Base-by-base conservation (phyloP, 208 protist genomes). In the Leishmania major region DNA sequence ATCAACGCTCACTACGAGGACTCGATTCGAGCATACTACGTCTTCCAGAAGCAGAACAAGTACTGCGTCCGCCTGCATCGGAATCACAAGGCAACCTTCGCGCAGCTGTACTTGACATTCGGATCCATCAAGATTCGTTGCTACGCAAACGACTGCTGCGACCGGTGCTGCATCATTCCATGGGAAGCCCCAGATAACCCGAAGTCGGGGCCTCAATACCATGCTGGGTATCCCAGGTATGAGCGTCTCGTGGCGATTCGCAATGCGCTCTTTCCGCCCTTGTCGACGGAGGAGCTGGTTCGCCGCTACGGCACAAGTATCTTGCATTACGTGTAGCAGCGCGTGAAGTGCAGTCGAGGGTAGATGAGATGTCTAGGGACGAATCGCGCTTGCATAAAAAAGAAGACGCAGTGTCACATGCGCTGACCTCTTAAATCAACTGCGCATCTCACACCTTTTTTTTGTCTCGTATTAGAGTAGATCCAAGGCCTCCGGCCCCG, bases 81-180 rank as follows among this genome's bases (percentile, higher is more conserved):
- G 0, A 40, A 74, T 17, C 94, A 97, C 83, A 89, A 89, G 66
- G 45, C 83, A 17, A 97, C 94, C 17, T 97, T 92, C 78, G 87
- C 84, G 1, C 94, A 97, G 87, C 87, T 97, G 45, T 97, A 96
- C 81, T 82, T 97, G 35, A 97, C 94, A 17, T 97, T 95, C 80
- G 92, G 93, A n/a, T 96, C 92, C 25, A 94, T 97, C 78, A 97
- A 97, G 82, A 72, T 97, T 31, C 93, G 94, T 43, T 97, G 94
- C 87, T 97, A 96, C 87, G 82, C 92, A 60, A 97, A 97, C 80
- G 94, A 97, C 87, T 97, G 94, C 85, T 92, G 83, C 75, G 82
- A 90, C 8, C 53, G 87, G 31, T 97, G 94, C 82, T 87, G 93
- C n/a, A 71, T 89, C 22, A 74, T 97, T 31, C 84, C 84, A 45